Evolutionary conservation across 78 protist species (phyloP), one percentile per base, ranked within the genome.

Genomic region (Polysphondylium violaceum): DNA sequence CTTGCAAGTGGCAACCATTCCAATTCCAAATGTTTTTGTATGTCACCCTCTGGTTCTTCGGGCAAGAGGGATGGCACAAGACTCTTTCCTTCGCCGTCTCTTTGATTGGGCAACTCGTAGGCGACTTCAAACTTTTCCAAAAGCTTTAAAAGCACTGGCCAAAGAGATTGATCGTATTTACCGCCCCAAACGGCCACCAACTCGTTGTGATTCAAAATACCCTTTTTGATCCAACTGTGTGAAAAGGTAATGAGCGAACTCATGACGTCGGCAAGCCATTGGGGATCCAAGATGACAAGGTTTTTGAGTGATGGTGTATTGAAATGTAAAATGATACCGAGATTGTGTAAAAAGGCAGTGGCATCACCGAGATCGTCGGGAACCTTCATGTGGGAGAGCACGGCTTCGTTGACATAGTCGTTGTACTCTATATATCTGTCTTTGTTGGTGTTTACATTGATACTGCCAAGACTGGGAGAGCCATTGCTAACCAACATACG

Each of bases 261-360:
- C 87, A 89, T 78, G 72, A 89, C 85, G 40, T 89, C 89, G 0
- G 85, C 89, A 33, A 89, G n/a, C 94, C 94, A 89, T 41, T 89
- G 94, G 19, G 94, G 94, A 33, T 76, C 83, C 4, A 89, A 74
- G 3, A 89, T 79, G 56, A 89, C 94, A 2, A 77, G 55, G n/a
- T 89, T 69, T 65, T 72, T 77, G 43, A 89, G 41, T 8, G 83
- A 47, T 25, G 94, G 73, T 25, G 93, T 76, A 31, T 87, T 60
- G 55, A 44, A 87, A 31, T 87, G 93, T 3, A 87, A 31, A 3
- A 87, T 63, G 61, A 87, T 75, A 56, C 93, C 93, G 23, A 87
- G 68, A 43, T 87, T 74, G 50, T 87, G 93, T 40, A 87, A 65
- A 79, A 87, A 74, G 17, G 63, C 56, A 1, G 79, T 76, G 2